Evolutionary conservation across 768 basidiomycete species (phyloP), one percentile per base, ranked within the genome.

Genomic region (Mrakia hoshinonis): DNA sequence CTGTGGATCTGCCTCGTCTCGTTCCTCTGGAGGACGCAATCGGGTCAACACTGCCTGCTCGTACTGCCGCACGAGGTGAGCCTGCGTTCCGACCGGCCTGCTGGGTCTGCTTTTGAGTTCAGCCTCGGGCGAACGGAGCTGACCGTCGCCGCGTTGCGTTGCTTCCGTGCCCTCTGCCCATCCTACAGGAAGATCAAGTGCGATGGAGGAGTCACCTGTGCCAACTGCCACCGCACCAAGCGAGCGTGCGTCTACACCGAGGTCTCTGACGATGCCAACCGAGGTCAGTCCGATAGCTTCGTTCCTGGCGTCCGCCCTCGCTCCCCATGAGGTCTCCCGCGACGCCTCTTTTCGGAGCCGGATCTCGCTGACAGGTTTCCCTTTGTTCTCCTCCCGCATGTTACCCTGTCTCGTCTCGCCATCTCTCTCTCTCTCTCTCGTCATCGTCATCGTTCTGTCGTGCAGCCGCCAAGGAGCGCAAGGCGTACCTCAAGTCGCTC

Each of bases 181-280:
- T 7, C 36, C 9, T 22, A 39, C 54, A 61, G 58, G 58, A 61
- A 61, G n/a, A 61, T 61, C n/a, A 31, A 75, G 64, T 79, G 78
- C 70, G 76, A 76, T 54, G 78, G 78, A 31, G 74, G 74, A 4
- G 54, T 74, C n/a, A 76, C 77, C 38, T 79, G 78, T 49, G 52
- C 74, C 12, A 79, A 79, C 74, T 79, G 78, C 70, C 70, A 72
- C 13, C 75, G 78, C 9, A 73, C 76, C 5, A 69, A 75, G 51
- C 72, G 76, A n/a, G 68, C 63, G 3, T 79, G 78, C 72, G 77
- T 76, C 9, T 79, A 77, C 60, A 72, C 76, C 3, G 76, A 77
- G 3, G 78, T 79, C 15, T 76, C 78, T 36, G 78, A 77, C 62
- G 77, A 79, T 55, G 76, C 77, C 68, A 79, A 79, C 74, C 73